Evolutionary conservation across 352 stramenopile genomes (phyloP).

Genomic region (Thalassiosira pacifica): DNA sequence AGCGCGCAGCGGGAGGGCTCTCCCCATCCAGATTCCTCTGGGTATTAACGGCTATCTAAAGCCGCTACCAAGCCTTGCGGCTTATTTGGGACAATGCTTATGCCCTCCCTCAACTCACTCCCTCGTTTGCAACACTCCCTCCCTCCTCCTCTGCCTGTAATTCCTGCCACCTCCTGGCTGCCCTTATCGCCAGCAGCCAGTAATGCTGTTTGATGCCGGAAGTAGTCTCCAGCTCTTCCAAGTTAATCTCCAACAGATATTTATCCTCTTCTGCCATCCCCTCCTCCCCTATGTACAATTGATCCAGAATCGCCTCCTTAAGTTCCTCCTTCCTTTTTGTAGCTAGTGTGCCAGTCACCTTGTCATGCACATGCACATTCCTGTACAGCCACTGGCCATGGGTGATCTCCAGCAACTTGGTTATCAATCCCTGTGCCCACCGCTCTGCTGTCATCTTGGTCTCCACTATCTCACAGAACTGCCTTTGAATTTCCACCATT

Average conservation of each 20-base stretch:
- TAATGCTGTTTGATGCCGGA: background rate
- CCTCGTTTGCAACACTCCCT: background rate
- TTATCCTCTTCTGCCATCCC: conserved; percentile 3
- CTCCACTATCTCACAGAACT: background rate
- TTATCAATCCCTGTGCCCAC: conserved; percentile 15
- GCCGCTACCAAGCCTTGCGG: background rate
- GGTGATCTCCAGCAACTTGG: conserved; percentile 26
- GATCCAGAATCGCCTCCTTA: background rate
- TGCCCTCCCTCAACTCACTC: background rate
- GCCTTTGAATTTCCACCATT: background rate
- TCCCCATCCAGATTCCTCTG: background rate
- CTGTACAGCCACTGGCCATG: conserved; percentile 39
- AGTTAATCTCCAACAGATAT: conserved; percentile 17
- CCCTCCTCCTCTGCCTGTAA: background rate
- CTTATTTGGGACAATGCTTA: background rate
- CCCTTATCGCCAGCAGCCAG: conserved; percentile 16
- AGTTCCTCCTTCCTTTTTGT: conserved; percentile 9
- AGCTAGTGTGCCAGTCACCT: background rate
- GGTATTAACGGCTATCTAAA: conserved; percentile 4
- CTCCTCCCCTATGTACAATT: background rate
- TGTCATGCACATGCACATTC: conserved; percentile 31
- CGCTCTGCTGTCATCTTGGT: too few species aligned
- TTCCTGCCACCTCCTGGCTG: background rate
- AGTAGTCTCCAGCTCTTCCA: conserved; percentile 3
- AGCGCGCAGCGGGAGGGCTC: background rate